These are phyloP conservation scores for Backusella mclennaniae DNA, from an alignment of 192 early-diverging fungal genomes.

Conservation along the genomic window DNA sequence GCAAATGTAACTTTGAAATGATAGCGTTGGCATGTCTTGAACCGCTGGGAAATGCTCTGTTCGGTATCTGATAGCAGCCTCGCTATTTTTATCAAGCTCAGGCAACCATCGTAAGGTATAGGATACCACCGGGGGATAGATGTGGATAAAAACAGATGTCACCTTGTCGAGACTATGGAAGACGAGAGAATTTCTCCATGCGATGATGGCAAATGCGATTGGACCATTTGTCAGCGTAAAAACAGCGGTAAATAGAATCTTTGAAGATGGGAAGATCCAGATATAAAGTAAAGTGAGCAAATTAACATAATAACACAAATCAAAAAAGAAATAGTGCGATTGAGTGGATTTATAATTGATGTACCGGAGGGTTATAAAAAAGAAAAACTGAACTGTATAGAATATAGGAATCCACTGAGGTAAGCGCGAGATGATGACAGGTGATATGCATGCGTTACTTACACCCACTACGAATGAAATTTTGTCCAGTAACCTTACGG, in stretches of 20 bases:
- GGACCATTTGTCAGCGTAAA: conserved; percentile 57
- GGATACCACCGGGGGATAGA: conserved; percentile 53
- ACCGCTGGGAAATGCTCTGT: conserved; percentile 45
- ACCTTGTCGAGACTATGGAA: conserved; percentile 67
- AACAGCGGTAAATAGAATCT: conserved; percentile 36
- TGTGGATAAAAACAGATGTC: conserved; percentile 61
- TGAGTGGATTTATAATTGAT: conserved; percentile 50
- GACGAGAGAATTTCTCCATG: conserved; percentile 53
- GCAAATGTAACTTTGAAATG: conserved; percentile 9
- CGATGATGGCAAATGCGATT: conserved; percentile 61
- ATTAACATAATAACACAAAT: conserved; percentile 64
- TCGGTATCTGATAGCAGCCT: conserved; percentile 29
- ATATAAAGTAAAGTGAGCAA: conserved; percentile 50
- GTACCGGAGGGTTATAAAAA: conserved; percentile 45
- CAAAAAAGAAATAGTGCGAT: conserved; percentile 60
- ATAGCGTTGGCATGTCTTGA: conserved; percentile 22
- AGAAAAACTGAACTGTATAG: conserved; percentile 44
- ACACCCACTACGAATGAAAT: conserved; percentile 63
- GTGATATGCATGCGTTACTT: conserved; percentile 59
- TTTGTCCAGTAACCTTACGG: conserved; percentile 54
- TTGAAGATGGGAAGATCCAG: conserved; percentile 44
- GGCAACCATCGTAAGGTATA: conserved; percentile 60
- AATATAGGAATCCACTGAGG: conserved; percentile 56
- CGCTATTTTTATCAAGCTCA: conserved; percentile 13
- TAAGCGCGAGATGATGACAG: conserved; percentile 42